Base-by-base conservation (phyloP, 2,329 filamentous ascomycete species). In the Monosporascus sp. region DNA sequence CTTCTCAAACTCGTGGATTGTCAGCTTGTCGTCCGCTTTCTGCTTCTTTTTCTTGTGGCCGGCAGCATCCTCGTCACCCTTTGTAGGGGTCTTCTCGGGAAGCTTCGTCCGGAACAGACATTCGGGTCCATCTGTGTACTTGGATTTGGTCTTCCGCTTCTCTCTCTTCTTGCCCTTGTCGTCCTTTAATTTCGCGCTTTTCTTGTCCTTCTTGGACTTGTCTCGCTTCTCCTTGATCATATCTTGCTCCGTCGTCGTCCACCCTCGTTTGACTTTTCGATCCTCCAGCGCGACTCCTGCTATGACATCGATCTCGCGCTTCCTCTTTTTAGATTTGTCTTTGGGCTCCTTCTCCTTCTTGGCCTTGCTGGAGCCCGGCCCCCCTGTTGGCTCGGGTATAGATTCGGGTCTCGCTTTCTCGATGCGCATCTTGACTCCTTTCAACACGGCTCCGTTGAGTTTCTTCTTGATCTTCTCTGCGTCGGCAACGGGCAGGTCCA, bases 391-490 rank as follows among this genome's bases (percentile, higher is more conserved):
- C 52, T 74, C 65, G 58, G 75, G 73, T 52, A 65, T 74, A 39
- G 83, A 81, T 60, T 83, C 77, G 0, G 88, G 84, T 48, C 84
- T 83, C 7, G 94, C 94, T 58, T 87, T 85, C 63, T 97, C 90
- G 54, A 99, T 82, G 54, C 84, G 84, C 63, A 97, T 83, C 72
- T 96, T 97, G 55, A 79, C 78, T 8, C 94, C 94, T 67, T 88
- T 94, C 53, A 99, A 74, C 24, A 89, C 87, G 2, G 87, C 82
- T 35, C 93, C 93, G 76, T 96, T 89, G 49, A 97, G 79, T 74
- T 94, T 97, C 74, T 88, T 93, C 74, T 86, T 90, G 51, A 97
- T 73, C 70, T 91, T 96, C n/a, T 93, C 88, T 9, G 93, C 94
- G 60, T 96, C 91, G 71, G 83, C 82, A 3, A 69, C 73, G 0